Evolutionary conservation across 257 asterid genomes (phyloP).

Genomic region (Leptodermis oblonga): DNA sequence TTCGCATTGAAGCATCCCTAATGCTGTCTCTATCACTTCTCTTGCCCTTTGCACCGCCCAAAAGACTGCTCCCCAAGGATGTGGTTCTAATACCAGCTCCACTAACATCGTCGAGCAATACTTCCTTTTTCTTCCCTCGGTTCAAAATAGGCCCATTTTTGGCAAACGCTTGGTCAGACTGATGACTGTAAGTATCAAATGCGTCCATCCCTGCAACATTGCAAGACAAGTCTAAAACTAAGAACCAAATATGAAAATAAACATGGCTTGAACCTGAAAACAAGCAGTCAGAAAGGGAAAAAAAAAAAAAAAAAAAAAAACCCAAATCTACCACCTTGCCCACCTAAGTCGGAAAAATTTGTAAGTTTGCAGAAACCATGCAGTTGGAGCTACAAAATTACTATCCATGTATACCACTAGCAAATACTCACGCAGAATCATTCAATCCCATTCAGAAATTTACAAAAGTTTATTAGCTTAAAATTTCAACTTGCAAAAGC

Average conservation of each 20-base stretch:
- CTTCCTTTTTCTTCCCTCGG: conserved; percentile 84
- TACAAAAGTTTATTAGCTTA: conserved; percentile 20
- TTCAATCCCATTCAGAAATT: not conserved
- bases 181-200: conserved; percentile 36
- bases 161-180: conserved; percentile 41
- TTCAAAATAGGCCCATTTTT: conserved; percentile 59
- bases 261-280: not conserved
- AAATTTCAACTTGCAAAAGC: conserved; percentile 31
- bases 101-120: conserved; percentile 70
- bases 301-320: not conserved
- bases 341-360: not conserved
- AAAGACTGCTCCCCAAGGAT: conserved; percentile 41
- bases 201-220: conserved; percentile 38
- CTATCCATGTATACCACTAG: not conserved
- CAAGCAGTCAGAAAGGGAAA: not conserved
- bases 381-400: not conserved
- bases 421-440: not conserved
- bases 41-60: conserved; percentile 81
- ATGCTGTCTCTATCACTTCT: conserved; percentile 76
- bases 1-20: conserved; percentile 33
- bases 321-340: not conserved
- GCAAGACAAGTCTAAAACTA: conserved; percentile 20
- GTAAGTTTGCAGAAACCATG: conserved; percentile 5
- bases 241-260: conserved; percentile 6
- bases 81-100: conserved; percentile 52